These are phyloP conservation scores for Ochetophila trinervis DNA, from an alignment of 306 rosid genomes.

Conservation along the genomic window DNA sequence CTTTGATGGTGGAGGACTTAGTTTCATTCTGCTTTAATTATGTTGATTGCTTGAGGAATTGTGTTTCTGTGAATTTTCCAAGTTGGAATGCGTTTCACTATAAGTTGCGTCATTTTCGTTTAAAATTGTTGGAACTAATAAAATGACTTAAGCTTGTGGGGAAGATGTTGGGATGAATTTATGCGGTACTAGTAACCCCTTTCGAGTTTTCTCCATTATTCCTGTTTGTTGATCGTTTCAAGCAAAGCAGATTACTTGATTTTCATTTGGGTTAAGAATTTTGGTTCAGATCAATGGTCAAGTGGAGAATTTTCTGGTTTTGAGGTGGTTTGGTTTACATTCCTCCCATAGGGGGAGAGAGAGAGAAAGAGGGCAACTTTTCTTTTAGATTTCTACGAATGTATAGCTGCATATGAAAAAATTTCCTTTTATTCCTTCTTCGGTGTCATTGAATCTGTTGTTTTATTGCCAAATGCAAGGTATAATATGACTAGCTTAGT, in stretches of 20 bases:
- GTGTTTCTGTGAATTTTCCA: slow-evolving; percentile 1
- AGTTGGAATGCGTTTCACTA: slow-evolving; percentile 2
- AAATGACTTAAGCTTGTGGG: slow-evolving; percentile 17
- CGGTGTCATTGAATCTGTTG: background rate
- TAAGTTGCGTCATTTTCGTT: background rate
- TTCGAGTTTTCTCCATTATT: slow-evolving; percentile 1
- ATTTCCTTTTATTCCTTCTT: background rate
- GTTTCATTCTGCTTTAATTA: slow-evolving; percentile 28
- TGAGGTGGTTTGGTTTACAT: background rate
- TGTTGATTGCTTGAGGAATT: slow-evolving; percentile 24
- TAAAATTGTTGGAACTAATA: slow-evolving; percentile 44
- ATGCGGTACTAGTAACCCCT: slow-evolving; percentile 39
- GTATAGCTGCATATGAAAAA: background rate
- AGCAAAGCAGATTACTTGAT: slow-evolving; percentile 14
- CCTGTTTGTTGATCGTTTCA: slow-evolving; percentile 27
- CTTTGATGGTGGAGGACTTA: slow-evolving; percentile 16
- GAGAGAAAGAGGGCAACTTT: background rate
- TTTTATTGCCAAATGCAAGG: background rate
- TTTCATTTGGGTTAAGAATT: slow-evolving; percentile 20
- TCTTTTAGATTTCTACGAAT: background rate
- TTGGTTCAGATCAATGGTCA: slow-evolving; percentile 28
- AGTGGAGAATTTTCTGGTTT: slow-evolving; percentile 7
- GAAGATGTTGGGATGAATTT: slow-evolving; percentile 24
- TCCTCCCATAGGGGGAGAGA: too few species aligned
- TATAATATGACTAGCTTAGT: slow-evolving; percentile 15